phyloP scores from a whole-genome alignment of 805 yeast genomes.

The Barnettozyma californica region DNA sequence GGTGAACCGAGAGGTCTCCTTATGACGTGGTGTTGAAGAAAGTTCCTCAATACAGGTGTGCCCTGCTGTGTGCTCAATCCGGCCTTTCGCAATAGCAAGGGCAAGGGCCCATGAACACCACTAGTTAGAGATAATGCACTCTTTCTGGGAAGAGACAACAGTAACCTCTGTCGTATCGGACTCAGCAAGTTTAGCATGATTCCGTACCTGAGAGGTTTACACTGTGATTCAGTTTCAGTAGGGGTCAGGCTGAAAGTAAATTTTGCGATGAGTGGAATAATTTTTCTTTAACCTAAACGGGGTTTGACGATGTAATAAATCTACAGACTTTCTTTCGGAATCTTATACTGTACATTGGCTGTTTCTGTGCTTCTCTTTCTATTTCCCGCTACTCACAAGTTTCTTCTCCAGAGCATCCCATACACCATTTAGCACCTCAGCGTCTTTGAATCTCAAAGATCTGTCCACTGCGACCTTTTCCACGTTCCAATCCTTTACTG shows the following conservation, averaged over 20 bases:
- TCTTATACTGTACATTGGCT: background rate
- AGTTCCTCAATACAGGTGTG: background rate
- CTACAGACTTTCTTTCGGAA: background rate
- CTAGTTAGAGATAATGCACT: background rate
- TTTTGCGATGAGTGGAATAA: background rate
- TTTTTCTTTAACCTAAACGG: background rate
- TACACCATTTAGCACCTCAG: slow-evolving; percentile 76
- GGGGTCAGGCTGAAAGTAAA: background rate
- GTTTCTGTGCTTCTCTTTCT: background rate
- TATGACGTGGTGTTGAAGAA: background rate
- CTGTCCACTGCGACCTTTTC: slow-evolving; percentile 73
- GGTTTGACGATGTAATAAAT: too few relatives aligned
- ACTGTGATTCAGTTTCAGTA: too few relatives aligned
- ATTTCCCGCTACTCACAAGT: slow-evolving; percentile 4
- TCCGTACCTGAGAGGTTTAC: background rate
- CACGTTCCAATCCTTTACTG: slow-evolving; percentile 85
- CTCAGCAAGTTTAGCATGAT: background rate
- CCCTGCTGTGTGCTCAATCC: background rate
- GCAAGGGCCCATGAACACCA: background rate
- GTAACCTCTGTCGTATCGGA: background rate
- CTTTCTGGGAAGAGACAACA: background rate
- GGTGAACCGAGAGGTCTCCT: background rate
- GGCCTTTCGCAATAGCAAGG: background rate
- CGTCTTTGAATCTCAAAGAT: slow-evolving; percentile 78
- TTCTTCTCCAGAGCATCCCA: slow-evolving; percentile 77